Evolutionary conservation across 257 asterid species (phyloP), one percentile per base, ranked within the genome.

Genomic region (Cordia subcordata): DNA sequence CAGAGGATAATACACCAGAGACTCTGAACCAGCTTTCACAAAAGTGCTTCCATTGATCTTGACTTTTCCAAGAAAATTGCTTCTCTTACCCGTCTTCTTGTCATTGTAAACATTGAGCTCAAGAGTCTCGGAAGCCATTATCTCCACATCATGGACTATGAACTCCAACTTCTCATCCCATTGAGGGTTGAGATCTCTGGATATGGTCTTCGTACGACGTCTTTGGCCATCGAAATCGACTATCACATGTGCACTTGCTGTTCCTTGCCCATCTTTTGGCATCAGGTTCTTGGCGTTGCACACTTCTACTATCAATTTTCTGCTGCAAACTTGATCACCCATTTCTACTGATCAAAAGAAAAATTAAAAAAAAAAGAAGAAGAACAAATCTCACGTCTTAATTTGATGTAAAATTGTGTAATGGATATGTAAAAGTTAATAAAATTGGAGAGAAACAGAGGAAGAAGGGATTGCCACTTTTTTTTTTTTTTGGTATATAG

Each of bases 231-330:
- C 98, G 67, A 66, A 90, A 68, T 87, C 96, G 8, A 83, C 85
- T 49, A 85, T 80, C 66, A 68, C 94, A 60, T 81, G 85, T 49
- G 97, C 93, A 75, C 97, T 90, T 17, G 97, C 91, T 55, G 96
- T 87, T 38, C 96, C 98, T 57, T 87, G 94, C 16, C 98, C 98
- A 64, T 90, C 98, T 55, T 90, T 90, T 0, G 98, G 98, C 98
- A 90, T 90, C 60, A 90, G 60, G 55, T 90, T 90, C 65, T 80
- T 85, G 19, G 98, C 98, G 57, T 75, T 85, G 71, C 88, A 81
- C 11, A 90, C 77, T 55, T 87, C 79, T 0, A 90, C 95, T 0
- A 74, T 68, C 16, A 90, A 61, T 49, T 85, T 90, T 62, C 95
- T 72, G 57, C 49, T 65, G 64, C 67, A 58, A 51, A 16, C 66